These are phyloP conservation scores for Rhizophora mangle DNA, from an alignment of 345 rosid species.

Conservation along the genomic window DNA sequence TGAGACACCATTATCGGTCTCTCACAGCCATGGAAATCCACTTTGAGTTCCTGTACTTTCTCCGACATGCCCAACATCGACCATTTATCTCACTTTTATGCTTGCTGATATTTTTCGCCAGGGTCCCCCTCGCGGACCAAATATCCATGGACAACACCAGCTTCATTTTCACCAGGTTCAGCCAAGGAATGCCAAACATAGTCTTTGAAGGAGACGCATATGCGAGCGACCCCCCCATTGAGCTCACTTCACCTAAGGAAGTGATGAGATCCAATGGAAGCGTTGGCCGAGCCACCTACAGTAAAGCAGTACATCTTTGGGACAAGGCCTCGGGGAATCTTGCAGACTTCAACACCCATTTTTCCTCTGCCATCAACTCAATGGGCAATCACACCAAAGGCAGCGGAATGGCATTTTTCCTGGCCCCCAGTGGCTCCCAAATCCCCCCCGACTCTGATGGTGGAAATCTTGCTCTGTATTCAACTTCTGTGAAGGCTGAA, in stretches of 20 bases:
- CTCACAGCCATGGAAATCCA: too few relatives aligned
- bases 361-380: conserved; percentile 2
- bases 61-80: too few relatives aligned
- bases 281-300: conserved; percentile 10
- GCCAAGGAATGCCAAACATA: neutral
- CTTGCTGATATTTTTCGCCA: too few relatives aligned
- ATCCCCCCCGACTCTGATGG: neutral
- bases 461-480: conserved; percentile 4
- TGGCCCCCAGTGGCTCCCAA: conserved; percentile 15
- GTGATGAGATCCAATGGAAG: neutral
- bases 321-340: conserved; percentile 10
- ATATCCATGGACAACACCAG: neutral
- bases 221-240: neutral
- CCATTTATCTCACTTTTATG: too few relatives aligned
- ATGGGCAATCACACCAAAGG: neutral
- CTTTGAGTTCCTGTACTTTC: too few relatives aligned
- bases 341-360: conserved; percentile 11
- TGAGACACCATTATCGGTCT: too few relatives aligned
- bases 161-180: neutral
- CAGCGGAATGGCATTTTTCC: conserved; percentile 17
- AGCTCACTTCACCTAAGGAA: neutral
- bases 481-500: too few relatives aligned
- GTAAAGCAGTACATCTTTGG: conserved; percentile 13
- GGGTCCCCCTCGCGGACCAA: neutral
- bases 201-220: neutral